A percentile compares a stretch with the other conserved stretches of the same genome.
These are phyloP conservation scores for Casaregolazyma lundiana DNA, from an alignment of 1,139 yeast species.

Conservation along the genomic window DNA sequence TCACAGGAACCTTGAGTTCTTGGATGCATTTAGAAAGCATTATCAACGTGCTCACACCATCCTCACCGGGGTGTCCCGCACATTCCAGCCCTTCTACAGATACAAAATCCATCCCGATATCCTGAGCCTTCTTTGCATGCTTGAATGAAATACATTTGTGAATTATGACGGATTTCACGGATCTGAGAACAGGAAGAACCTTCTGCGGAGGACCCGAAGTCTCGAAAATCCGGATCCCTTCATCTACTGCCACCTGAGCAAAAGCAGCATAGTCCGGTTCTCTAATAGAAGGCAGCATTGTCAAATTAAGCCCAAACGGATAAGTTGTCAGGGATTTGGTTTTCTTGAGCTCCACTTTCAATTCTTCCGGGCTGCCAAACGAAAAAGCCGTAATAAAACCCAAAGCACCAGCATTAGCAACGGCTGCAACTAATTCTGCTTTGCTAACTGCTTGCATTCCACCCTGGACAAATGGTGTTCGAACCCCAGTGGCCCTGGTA, in stretches of 20 bases:
- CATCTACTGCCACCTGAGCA: constrained; percentile 34
- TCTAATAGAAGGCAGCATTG: constrained; percentile 34
- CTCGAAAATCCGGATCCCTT: constrained; percentile 34
- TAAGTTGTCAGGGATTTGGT: constrained; percentile 24
- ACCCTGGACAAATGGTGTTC: constrained; percentile 35
- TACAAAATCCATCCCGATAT: constrained; percentile 33
- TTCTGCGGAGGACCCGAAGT: constrained; percentile 35
- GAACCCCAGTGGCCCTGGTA: constrained; percentile 33
- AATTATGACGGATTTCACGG: constrained; percentile 28
- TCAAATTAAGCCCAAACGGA: constrained; percentile 36
- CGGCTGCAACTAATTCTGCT: constrained; percentile 35
- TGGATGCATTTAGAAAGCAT: constrained; percentile 30
- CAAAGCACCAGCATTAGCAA: constrained; percentile 36
- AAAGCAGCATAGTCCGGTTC: constrained; percentile 34
- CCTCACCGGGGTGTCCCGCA: constrained; percentile 38
- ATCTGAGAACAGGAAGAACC: constrained; percentile 23
- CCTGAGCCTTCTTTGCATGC: constrained; percentile 34
- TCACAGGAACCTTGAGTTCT: constrained; percentile 30
- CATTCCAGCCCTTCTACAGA: constrained; percentile 37
- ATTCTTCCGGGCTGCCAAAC: constrained; percentile 32
- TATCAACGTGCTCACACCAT: constrained; percentile 31
- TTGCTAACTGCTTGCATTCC: constrained; percentile 34
- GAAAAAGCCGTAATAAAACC: constrained; percentile 35
- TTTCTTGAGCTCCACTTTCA: constrained; percentile 30
- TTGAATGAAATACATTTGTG: constrained; percentile 33